Evolutionary conservation across 805 yeast species (phyloP), one percentile per base, ranked within the genome.

Genomic region (Clavispora vitiphila): DNA sequence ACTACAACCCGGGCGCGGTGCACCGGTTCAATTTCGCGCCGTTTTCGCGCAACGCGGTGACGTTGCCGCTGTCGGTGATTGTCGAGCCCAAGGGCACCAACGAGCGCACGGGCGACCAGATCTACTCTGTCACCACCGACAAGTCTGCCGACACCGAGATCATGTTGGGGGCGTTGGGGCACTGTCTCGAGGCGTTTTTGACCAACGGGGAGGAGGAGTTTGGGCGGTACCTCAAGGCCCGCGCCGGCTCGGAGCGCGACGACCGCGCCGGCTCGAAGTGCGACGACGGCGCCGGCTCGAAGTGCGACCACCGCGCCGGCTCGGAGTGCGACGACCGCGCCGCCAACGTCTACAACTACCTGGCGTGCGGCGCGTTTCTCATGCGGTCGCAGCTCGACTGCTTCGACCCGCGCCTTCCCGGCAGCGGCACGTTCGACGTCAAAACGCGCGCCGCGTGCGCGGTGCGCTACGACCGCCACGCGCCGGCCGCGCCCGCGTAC

Each of bases 301-400:
- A 26, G n/a, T 16, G 11, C 23, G 24, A 8, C 35, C 35, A 23
- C n/a, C n/a, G n/a, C 9, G 37, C 36, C 14, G 31, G 18, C 15
- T 16, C 12, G 10, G 29, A 14, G 5, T n/a, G n/a, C n/a, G n/a
- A n/a, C n/a, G n/a, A n/a, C n/a, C n/a, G n/a, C n/a, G n/a, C n/a
- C 56, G 49, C 49, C 18, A 65, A 64, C 40, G 53, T 57, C 8
- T 90, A 89, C 57, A 90, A 89, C 57, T 90, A 87, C 60, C 80
- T 95, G 6, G 63, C 65, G 29, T 65, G 77, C 42, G 88, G 83
- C 3, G 71, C 75, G 32, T 86, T 93, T 53, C 56, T 91, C 11
- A 73, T 91, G 78, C 72, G 98, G 49, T 91, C 98, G 0, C 98
- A 91, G 61, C 70, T 93, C 36, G 99, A 91, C 62, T 88, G 96